Percentiles rank a stretch among this genome's conserved stretches.
phyloP scores from a whole-genome alignment of 176 grass and related monocot genomes.

The Pontederia paniculata region DNA sequence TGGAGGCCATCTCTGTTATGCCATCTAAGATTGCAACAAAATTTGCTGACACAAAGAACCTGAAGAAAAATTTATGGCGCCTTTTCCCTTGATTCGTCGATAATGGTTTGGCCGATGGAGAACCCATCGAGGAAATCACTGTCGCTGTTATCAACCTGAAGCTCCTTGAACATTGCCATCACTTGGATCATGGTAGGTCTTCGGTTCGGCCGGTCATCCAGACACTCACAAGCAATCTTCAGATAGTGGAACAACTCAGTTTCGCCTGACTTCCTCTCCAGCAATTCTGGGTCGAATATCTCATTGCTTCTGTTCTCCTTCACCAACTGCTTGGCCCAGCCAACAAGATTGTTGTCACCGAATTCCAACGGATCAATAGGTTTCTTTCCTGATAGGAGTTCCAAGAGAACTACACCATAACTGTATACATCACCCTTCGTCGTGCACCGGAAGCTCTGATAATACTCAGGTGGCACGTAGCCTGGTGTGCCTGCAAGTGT shows the following conservation, averaged over 20 bases:
- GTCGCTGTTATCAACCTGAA: slow-evolving; percentile 51
- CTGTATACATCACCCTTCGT: slow-evolving; percentile 96
- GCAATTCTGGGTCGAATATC: slow-evolving; percentile 60
- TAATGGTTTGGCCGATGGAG: slow-evolving; percentile 35
- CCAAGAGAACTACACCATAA: slow-evolving; percentile 85
- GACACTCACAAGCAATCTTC: slow-evolving; percentile 78
- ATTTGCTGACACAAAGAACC: slow-evolving; percentile 14
- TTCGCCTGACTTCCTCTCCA: slow-evolving; percentile 35
- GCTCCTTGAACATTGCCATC: slow-evolving; percentile 96
- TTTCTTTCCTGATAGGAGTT: slow-evolving; percentile 92
- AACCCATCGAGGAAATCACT: slow-evolving; percentile 66
- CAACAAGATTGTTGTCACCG: slow-evolving; percentile 82
- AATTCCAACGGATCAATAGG: slow-evolving; percentile 77
- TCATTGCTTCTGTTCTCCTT: slow-evolving; percentile 60
- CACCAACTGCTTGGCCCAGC: slow-evolving; percentile 92
- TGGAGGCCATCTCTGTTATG: not conserved
- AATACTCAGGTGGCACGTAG: slow-evolving; percentile 95
- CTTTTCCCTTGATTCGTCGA: slow-evolving; percentile 68
- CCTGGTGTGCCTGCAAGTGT: slow-evolving; percentile 90
- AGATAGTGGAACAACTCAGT: slow-evolving; percentile 59
- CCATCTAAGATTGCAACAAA: slow-evolving; percentile 21
- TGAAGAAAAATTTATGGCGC: slow-evolving; percentile 9
- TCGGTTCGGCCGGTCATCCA: slow-evolving; percentile 55
- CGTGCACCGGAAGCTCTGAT: slow-evolving; percentile 88
- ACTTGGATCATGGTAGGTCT: slow-evolving; percentile 98